phyloP scores from a whole-genome alignment of 2,329 filamentous ascomycete genomes.

The Nothomitra cinnamomea region DNA sequence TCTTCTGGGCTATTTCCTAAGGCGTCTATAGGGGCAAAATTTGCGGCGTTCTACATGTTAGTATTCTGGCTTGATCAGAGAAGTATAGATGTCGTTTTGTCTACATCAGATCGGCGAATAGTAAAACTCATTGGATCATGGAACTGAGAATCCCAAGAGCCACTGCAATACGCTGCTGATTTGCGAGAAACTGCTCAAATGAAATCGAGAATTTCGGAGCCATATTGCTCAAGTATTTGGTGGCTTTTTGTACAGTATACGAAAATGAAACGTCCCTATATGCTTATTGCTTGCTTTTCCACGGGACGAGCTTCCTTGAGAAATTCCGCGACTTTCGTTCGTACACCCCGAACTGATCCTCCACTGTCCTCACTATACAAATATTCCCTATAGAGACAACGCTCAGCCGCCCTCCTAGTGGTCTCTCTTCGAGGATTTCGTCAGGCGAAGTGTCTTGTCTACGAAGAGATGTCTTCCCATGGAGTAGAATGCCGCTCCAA shows the following conservation, averaged over 20 bases:
- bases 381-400: neutral
- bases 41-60: too few species aligned
- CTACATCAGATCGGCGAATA: too few species aligned
- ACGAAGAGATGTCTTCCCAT: constrained; percentile 62
- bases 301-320: too few species aligned
- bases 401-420: neutral
- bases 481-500: constrained; percentile 70
- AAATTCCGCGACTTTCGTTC: too few species aligned
- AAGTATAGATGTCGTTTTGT: too few species aligned
- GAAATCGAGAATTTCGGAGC: too few species aligned
- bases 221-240: neutral
- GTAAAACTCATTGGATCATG: too few species aligned
- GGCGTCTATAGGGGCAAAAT: too few species aligned
- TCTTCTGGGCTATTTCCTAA: neutral
- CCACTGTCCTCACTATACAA: neutral
- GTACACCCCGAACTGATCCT: neutral
- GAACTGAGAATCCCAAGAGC: too few species aligned
- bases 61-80: too few species aligned
- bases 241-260: neutral
- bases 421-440: constrained; percentile 29
- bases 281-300: neutral
- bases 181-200: too few species aligned
- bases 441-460: constrained; percentile 85
- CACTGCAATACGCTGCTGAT: too few species aligned
- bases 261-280: neutral